Percentiles rank a stretch among this genome's conserved stretches.
Evolutionary conservation across 345 rosid species (phyloP).

Genomic region (Lumnitzera racemosa): DNA sequence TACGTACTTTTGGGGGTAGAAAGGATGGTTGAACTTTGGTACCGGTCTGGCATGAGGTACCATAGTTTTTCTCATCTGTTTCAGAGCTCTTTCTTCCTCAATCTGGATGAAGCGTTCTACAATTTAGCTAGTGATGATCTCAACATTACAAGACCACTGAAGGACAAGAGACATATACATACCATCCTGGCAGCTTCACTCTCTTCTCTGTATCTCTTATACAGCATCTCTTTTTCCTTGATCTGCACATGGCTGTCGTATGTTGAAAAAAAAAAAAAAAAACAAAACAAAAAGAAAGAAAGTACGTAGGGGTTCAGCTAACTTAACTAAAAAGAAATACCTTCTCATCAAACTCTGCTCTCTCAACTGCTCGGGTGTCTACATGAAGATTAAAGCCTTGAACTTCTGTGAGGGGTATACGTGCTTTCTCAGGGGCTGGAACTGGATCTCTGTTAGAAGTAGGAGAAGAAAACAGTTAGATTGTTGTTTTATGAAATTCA

Average conservation of each 20-base stretch:
- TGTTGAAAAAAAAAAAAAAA: too few relatives aligned
- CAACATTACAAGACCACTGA: background rate
- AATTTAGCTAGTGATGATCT: background rate
- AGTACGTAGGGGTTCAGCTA: background rate
- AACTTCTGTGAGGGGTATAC: slow-evolving; percentile 83
- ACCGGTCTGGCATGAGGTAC: slow-evolving; percentile 88
- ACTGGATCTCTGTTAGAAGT: slow-evolving; percentile 62
- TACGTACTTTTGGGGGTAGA: slow-evolving; percentile 71
- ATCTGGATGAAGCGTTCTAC: slow-evolving; percentile 26
- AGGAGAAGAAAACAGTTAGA: background rate
- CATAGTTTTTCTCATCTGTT: slow-evolving; percentile 85
- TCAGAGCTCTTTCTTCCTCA: slow-evolving; percentile 86
- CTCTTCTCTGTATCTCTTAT: slow-evolving; percentile 94
- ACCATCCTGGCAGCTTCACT: slow-evolving; percentile 84
- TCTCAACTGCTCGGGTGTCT: slow-evolving; percentile 62
- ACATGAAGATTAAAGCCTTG: slow-evolving; percentile 61
- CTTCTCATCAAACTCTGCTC: slow-evolving; percentile 91
- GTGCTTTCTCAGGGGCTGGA: slow-evolving; percentile 81
- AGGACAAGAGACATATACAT: slow-evolving; percentile 3
- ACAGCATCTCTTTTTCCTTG: slow-evolving; percentile 76
- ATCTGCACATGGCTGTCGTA: slow-evolving; percentile 32
- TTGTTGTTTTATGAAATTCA: background rate
- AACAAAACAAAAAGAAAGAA: too few relatives aligned
- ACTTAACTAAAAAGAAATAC: slow-evolving; percentile 21
- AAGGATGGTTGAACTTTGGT: slow-evolving; percentile 78